Evolutionary conservation across 495 filamentous ascomycete genomes (phyloP).

Genomic region (Beverwykella pulmonaria): DNA sequence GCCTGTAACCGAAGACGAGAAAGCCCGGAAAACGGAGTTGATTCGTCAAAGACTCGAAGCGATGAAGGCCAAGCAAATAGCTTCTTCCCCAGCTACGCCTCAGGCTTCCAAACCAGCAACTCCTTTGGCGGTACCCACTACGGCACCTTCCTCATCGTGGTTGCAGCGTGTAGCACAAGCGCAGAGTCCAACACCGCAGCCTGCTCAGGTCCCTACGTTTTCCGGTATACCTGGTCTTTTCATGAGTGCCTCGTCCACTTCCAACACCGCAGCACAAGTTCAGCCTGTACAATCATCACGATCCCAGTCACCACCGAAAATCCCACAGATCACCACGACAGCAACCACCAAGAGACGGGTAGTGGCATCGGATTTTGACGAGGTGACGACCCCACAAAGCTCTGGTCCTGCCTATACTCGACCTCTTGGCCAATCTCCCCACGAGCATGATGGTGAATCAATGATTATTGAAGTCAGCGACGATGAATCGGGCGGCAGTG

Average conservation of each 20-base stretch:
- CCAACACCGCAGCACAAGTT: background rate
- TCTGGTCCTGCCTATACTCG: constrained; percentile 12
- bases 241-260: constrained; percentile 46
- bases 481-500: constrained; percentile 57
- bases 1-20: constrained; percentile 14
- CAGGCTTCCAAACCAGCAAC: background rate
- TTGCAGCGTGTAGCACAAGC: background rate
- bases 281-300: background rate
- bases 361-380: constrained; percentile 21
- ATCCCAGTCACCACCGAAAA: background rate
- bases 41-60: constrained; percentile 34
- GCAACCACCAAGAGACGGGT: constrained; percentile 6
- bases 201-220: constrained; percentile 5
- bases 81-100: constrained; percentile 1
- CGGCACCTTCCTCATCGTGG: background rate
- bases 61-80: constrained; percentile 20
- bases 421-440: constrained; percentile 28
- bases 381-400: constrained; percentile 3
- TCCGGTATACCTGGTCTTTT: constrained; percentile 58
- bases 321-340: background rate
- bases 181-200: background rate
- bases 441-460: constrained; percentile 40
- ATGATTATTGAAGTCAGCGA: constrained; percentile 81
- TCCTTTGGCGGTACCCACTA: background rate
- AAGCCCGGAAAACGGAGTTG: constrained; percentile 33